Evolutionary conservation across 805 yeast genomes (phyloP).

Genomic region (Starmera dryadoides): DNA sequence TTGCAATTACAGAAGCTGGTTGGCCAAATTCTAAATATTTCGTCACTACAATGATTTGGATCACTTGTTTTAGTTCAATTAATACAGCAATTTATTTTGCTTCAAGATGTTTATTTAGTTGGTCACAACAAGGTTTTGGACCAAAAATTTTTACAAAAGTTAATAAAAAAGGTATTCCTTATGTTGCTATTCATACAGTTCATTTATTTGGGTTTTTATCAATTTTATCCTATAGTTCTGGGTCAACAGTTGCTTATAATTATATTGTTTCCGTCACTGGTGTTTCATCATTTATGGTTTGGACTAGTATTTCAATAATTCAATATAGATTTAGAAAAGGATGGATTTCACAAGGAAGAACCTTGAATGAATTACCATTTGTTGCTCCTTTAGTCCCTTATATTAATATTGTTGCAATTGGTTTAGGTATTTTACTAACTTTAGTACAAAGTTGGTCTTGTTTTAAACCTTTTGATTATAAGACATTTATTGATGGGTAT

Average conservation of each 20-base stretch:
- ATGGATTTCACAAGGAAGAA: constrained; percentile 50
- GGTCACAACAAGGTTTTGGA: constrained; percentile 56
- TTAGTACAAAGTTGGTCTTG: constrained; percentile 43
- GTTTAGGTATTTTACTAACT: constrained; percentile 30
- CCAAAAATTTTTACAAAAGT: constrained; percentile 48
- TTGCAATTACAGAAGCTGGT: constrained; percentile 64
- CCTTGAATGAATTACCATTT: constrained; percentile 62
- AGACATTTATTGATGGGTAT: constrained; percentile 51
- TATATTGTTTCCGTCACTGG: constrained; percentile 72
- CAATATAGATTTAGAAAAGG: constrained; percentile 66
- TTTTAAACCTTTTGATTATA: constrained; percentile 42
- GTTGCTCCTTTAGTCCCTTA: constrained; percentile 49
- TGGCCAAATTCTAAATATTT: constrained; percentile 58
- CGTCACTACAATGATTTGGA: constrained; percentile 59
- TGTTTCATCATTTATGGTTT: constrained; percentile 65
- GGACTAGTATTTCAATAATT: constrained; percentile 56
- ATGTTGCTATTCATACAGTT: constrained; percentile 48
- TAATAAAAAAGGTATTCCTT: constrained; percentile 57
- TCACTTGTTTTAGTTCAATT: constrained; percentile 62
- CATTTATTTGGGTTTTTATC: constrained; percentile 57
- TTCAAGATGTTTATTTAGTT: constrained; percentile 56
- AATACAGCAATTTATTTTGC: constrained; percentile 66
- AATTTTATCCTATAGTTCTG: constrained; percentile 42
- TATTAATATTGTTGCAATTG: constrained; percentile 31
- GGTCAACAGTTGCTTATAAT: constrained; percentile 52